Evolutionary conservation across 2,329 filamentous ascomycete species (phyloP), one percentile per base, ranked within the genome.

Genomic region (Colletotrichum magnum): DNA sequence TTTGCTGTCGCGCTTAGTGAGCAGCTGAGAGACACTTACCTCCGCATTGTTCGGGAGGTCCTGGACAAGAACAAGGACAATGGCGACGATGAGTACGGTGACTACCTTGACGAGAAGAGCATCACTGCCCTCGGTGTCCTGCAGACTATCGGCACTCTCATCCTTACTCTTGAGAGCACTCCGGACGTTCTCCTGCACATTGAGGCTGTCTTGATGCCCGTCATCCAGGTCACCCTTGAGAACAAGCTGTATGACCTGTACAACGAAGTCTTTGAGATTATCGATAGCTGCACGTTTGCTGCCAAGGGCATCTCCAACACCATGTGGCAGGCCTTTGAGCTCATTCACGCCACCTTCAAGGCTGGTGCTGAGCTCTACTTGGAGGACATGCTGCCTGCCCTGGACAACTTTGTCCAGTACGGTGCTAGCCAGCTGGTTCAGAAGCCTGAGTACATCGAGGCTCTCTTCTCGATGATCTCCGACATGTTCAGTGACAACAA

Each of bases 181-280:
- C 96, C 96, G 0, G 96, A 98, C 77, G 95, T 99, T 18, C 88
- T 99, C 13, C 85, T 97, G 56, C 95, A 98, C 77, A 93, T 99
- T 64, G 96, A 99, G 82, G 94, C 94, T 21, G 94, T 98, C 62
- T 86, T 99, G 71, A 98, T 98, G 94, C 96, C 96, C 3, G 95
- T 99, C 50, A 97, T 99, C 76, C 93, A 93, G 72, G 93, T 98
- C 58, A 99, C 96, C 0, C 87, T 99, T 24, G 94, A 98, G 83
- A 98, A 99, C 85, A 98, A 98, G 83, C 90, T 99, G 43, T 98
- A 97, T 78, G 94, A 99, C 80, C 85, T 99, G 24, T 99, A 98
- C 81, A 99, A 98, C 79, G 96, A 99, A 79, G 90, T 98, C 5
- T 99, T 99, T 74, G 96, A 99, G 82, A 99, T 99, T 75, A 97